Base-by-base conservation (phyloP, 352 stramenopile genomes). In the Globisporangium emineosum region DNA sequence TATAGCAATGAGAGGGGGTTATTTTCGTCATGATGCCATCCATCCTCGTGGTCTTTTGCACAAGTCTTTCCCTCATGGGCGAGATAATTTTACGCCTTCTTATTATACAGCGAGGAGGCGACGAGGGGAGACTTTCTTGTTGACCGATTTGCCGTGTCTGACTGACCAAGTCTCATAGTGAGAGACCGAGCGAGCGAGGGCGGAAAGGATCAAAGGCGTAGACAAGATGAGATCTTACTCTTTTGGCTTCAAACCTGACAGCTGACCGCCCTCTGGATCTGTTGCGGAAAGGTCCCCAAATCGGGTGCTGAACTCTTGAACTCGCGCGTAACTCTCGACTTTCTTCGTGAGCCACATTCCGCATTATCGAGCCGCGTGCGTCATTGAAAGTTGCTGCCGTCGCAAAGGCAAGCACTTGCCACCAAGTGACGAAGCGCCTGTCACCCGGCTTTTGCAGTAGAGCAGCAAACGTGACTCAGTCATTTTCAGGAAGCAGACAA, bases 171-270 rank as follows among this genome's bases (percentile, higher is more conserved):
- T 19, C 6, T 6, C 27, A 33, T 15, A 57, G 19, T 13, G 27
- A 58, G 51, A 40, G 51, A 57, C 35, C 35, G 10, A 40, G 33
- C 2, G 51, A 57, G 29, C 23, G 52, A 58, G 52, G 29, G 21
- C 58, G 54, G 62, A 49, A 51, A 60, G 62, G 57, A 55, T 62
- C 59, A 69, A 47, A 52, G 10, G 8, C 21, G 19, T 21, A 61
- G 69, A 75, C 65, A 72, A 75, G 69, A 75, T 72, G 69, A 68
- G 60, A 72, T 75, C 69, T 58, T 58, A 58, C 52, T 57, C 29
- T 17, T 13, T 27, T 52, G 45, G 45, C n/a, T 52, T 25, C 45
- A 47, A 47, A 47, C 17, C 40, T 47, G 40, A 47, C 10, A 47
- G 40, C 7, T 47, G 17, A 47, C 52, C 33, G 52, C 29, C 52